These are phyloP conservation scores for Dianthus caryophyllus DNA, from an alignment of 148 eudicot species.

Conservation along the genomic window DNA sequence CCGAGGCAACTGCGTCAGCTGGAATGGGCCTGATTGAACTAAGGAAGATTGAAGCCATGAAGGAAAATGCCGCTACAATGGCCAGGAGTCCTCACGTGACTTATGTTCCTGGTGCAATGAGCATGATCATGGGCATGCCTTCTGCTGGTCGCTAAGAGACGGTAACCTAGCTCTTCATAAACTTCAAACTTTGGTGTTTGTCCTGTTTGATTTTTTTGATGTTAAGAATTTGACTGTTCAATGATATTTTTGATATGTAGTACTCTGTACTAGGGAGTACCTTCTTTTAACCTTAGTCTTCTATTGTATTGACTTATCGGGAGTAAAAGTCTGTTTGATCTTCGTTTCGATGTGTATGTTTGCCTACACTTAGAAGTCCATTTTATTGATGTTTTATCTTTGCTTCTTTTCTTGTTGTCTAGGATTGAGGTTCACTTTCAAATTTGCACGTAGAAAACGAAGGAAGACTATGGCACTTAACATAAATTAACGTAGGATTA, in stretches of 20 bases:
- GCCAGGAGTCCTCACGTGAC: conserved; percentile 56
- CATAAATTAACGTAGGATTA: no score
- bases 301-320: not conserved
- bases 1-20: conserved; percentile 78
- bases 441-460: no score
- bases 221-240: not conserved
- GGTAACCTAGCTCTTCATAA: conserved; percentile 23
- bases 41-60: conserved; percentile 95
- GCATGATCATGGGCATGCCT: conserved; percentile 63
- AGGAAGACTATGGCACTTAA: no score
- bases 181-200: conserved; percentile 6
- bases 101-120: conserved; percentile 56
- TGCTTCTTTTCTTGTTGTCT: no score
- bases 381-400: no score
- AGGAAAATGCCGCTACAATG: conserved; percentile 70
- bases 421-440: no score
- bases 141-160: conserved; percentile 37
- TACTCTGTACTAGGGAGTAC: not conserved
- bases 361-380: not conserved
- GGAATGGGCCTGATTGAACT: conserved; percentile 94
- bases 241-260: not conserved
- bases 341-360: not conserved
- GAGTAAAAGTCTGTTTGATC: not conserved
- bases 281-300: no score
- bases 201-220: not conserved